Percentiles rank a stretch among this genome's conserved stretches.
Conservation (phyloP, 2,329 filamentous ascomycete species). For the Triangularia setosa region DNA sequence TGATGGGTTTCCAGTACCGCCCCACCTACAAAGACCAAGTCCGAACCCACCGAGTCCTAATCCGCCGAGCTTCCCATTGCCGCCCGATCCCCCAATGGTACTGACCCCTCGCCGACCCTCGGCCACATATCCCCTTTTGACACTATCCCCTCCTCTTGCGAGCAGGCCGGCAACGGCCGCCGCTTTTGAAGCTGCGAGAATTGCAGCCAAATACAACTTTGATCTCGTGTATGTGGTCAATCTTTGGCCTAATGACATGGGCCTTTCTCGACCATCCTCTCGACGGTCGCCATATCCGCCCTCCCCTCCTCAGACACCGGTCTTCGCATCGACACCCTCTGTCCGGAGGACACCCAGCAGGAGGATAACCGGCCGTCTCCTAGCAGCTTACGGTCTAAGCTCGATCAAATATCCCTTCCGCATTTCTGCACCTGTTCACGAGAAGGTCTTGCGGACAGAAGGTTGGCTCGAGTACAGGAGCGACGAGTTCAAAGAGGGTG, state of each 20-base stretch:
- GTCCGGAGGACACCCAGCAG: conserved; percentile 16
- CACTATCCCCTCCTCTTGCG: conserved; percentile 42
- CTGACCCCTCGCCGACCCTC: conserved; percentile 9
- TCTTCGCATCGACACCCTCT: neutral
- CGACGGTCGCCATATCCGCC: conserved; percentile 13
- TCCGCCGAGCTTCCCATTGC: conserved; percentile 18
- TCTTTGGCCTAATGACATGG: conserved; percentile 46
- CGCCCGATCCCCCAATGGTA: conserved; percentile 14
- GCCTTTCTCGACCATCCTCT: conserved; percentile 13
- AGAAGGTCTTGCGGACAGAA: conserved; percentile 44
- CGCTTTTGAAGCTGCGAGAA: conserved; percentile 52
- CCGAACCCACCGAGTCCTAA: conserved; percentile 13
- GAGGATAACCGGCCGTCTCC: conserved; percentile 45
- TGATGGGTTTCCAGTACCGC: conserved; percentile 32
- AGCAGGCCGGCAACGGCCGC: conserved; percentile 44
- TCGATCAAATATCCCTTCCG: conserved; percentile 50
- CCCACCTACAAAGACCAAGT: neutral
- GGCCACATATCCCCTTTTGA: conserved; percentile 34
- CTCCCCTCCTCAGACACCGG: conserved; percentile 9
- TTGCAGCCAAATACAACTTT: conserved; percentile 54
- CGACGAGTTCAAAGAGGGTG: conserved; percentile 37
- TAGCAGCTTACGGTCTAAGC: conserved; percentile 53
- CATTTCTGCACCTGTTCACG: conserved; percentile 47
- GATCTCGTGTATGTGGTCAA: conserved; percentile 58
- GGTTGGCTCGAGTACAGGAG: conserved; percentile 53